Conservation (phyloP, 106 monocot species). For the Dendrobium officinale region DNA sequence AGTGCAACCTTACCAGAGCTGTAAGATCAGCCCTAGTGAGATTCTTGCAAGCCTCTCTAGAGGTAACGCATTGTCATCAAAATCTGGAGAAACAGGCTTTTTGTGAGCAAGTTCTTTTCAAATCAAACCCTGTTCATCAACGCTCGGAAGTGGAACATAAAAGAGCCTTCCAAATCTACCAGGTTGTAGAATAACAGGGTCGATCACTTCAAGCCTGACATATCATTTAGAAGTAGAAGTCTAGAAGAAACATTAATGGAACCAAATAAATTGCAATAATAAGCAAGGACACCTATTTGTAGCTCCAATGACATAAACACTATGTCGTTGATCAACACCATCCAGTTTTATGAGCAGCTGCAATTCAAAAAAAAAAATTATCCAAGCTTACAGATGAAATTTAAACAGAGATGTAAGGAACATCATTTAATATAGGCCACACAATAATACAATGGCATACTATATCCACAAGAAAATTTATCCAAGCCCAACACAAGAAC, state of each 20-base stretch:
- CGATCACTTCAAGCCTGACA: constrained; percentile 60
- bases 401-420: neutral
- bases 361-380: constrained; percentile 9
- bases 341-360: constrained; percentile 85
- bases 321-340: constrained; percentile 76
- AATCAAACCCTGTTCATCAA: constrained; percentile 50
- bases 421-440: neutral
- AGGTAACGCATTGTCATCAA: constrained; percentile 5
- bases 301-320: constrained; percentile 91
- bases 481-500: too few relatives aligned
- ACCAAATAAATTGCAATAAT: neutral
- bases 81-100: constrained; percentile 4
- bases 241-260: neutral
- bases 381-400: neutral
- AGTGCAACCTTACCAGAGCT: constrained; percentile 32
- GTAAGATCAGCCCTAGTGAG: constrained; percentile 60
- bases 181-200: constrained; percentile 55
- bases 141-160: constrained; percentile 60
- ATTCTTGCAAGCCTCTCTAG: constrained; percentile 42
- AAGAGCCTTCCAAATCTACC: constrained; percentile 70
- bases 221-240: neutral
- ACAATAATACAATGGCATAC: neutral
- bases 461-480: neutral
- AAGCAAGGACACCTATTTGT: constrained; percentile 66
- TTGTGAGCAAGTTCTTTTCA: constrained; percentile 49